phyloP scores from a whole-genome alignment of 345 rosid species.

The Laguncularia racemosa region DNA sequence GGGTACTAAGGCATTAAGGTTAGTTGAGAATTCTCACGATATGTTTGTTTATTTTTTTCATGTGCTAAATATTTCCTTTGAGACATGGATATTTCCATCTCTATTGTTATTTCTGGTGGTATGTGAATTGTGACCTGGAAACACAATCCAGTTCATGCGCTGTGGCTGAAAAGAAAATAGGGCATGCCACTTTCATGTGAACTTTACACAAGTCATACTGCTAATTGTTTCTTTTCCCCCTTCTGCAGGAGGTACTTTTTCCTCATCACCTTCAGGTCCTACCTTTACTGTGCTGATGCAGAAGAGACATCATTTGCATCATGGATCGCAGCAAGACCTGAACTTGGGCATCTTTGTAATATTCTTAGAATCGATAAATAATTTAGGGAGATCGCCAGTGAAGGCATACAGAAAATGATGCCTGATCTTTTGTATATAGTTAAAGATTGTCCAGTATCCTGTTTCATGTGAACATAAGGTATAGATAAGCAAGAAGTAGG shows the following conservation, averaged over 20 bases:
- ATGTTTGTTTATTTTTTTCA: too few relatives aligned
- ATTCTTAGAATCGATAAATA: conserved; percentile 75
- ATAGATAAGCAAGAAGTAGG: too few relatives aligned
- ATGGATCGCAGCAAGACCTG: conserved; percentile 91
- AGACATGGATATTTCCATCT: too few relatives aligned
- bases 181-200: not conserved
- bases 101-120: too few relatives aligned
- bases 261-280: conserved; percentile 83
- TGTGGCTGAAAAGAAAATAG: not conserved
- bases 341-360: conserved; percentile 84
- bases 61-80: too few relatives aligned
- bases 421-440: conserved; percentile 4
- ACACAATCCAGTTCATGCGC: not conserved
- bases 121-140: too few relatives aligned
- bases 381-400: conserved; percentile 2
- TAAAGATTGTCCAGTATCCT: not conserved
- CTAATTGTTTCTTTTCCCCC: not conserved
- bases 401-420: not conserved
- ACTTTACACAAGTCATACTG: not conserved
- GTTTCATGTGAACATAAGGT: not conserved
- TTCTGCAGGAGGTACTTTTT: conserved; percentile 77
- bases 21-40: conserved; percentile 9
- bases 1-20: conserved; percentile 92
- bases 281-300: conserved; percentile 61
- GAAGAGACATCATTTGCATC: conserved; percentile 44